Percentiles rank a stretch among this genome's conserved stretches.
Evolutionary conservation across 345 rosid genomes (phyloP).

Genomic region (rapeseed (Brassica napus)): DNA sequence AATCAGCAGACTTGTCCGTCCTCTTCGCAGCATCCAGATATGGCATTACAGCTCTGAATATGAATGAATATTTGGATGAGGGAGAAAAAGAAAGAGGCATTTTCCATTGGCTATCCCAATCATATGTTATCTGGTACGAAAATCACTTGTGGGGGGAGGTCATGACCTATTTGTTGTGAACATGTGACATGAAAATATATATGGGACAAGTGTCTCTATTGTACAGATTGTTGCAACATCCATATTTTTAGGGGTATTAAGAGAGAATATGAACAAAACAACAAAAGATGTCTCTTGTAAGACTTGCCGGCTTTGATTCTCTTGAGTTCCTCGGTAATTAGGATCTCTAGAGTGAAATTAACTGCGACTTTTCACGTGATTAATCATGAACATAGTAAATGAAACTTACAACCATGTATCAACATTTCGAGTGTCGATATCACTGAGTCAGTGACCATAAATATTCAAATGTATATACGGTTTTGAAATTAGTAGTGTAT

Average conservation of each 20-base stretch:
- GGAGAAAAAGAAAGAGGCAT: too few relatives aligned
- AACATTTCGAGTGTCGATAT: not conserved
- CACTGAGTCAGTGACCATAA: not conserved
- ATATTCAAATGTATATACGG: not conserved
- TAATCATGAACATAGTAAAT: too few relatives aligned
- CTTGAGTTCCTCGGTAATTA: not conserved
- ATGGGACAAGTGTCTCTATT: slow-evolving; percentile 34
- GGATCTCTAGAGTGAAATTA: not conserved
- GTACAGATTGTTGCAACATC: slow-evolving; percentile 40
- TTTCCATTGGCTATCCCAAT: too few relatives aligned
- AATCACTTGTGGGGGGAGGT: slow-evolving; percentile 21
- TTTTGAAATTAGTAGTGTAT: too few relatives aligned
- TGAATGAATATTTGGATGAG: too few relatives aligned
- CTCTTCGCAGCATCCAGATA: too few relatives aligned
- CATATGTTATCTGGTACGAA: too few relatives aligned
- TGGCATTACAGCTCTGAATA: too few relatives aligned
- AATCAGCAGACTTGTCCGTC: too few relatives aligned
- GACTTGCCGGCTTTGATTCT: not conserved
- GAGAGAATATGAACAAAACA: not conserved
- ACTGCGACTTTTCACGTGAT: not conserved
- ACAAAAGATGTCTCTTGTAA: not conserved
- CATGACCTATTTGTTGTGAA: slow-evolving; percentile 27
- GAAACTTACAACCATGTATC: not conserved
- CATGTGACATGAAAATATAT: slow-evolving; percentile 33
- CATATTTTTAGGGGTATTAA: slow-evolving; percentile 30